A percentile compares a stretch with the other conserved stretches of the same genome.
Evolutionary conservation across 768 basidiomycete species (phyloP).

Genomic region (Boletus coccyginus): DNA sequence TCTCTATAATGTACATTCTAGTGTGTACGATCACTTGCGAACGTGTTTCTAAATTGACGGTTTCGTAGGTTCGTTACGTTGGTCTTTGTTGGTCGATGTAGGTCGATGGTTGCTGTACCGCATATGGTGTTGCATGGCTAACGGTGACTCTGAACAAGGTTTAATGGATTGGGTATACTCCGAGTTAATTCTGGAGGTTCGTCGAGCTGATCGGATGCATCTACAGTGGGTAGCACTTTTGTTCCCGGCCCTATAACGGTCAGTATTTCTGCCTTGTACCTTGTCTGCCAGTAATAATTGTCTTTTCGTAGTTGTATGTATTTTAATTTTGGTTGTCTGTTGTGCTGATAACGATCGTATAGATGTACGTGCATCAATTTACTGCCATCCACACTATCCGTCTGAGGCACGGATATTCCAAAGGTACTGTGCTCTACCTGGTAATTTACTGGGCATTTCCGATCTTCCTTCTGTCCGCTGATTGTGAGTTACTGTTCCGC

Average conservation of each 20-base stretch:
- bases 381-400: background rate
- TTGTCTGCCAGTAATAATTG: background rate
- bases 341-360: background rate
- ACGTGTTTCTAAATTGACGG: too few relatives aligned
- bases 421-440: background rate
- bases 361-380: conserved; percentile 2
- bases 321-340: background rate
- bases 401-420: background rate
- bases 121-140: background rate
- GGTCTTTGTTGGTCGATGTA: background rate
- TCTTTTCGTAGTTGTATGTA: background rate
- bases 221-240: background rate
- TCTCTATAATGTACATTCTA: background rate
- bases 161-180: background rate
- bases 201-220: background rate
- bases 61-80: background rate
- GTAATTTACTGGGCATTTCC: background rate
- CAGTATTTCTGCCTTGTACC: background rate
- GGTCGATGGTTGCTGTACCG: background rate
- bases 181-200: background rate
- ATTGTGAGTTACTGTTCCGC: background rate
- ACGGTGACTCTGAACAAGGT: background rate
- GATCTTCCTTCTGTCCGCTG: background rate
- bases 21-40: background rate
- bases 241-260: background rate